These are phyloP conservation scores for Apiospora kogelbergensis DNA, from an alignment of 2,329 filamentous ascomycete genomes.

Conservation along the genomic window DNA sequence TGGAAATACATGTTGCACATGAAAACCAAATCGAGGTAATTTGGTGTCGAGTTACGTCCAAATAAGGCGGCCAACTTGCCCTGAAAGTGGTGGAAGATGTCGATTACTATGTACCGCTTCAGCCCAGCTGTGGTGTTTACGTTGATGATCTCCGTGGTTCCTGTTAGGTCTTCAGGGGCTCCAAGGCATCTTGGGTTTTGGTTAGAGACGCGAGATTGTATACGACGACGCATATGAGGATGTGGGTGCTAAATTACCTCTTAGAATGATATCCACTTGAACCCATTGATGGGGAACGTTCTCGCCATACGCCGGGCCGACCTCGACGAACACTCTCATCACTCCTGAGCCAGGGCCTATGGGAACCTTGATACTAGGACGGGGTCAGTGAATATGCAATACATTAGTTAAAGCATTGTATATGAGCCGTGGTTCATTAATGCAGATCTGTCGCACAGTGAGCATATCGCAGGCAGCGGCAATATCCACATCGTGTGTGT, in stretches of 20 bases:
- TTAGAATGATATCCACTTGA: neutral
- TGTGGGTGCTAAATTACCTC: neutral
- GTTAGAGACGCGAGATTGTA: neutral
- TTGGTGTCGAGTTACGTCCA: neutral
- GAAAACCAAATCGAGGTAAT: neutral
- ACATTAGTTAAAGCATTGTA: neutral
- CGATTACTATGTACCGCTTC: neutral
- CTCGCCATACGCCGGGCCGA: neutral
- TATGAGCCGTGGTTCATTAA: neutral
- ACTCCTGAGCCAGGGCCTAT: neutral
- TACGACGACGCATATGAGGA: neutral
- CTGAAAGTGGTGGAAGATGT: neutral
- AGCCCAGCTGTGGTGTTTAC: neutral
- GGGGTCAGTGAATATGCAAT: neutral
- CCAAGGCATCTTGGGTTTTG: neutral
- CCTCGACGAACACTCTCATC: neutral
- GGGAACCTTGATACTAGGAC: neutral
- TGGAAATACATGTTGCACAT: neutral
- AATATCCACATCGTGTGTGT: neutral
- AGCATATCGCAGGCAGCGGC: neutral
- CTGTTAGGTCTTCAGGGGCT: neutral
- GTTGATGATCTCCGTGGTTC: neutral
- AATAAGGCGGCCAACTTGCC: neutral
- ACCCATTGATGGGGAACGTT: neutral
- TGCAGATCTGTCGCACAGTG: neutral